Percentiles rank a stretch among this genome's conserved stretches.
phyloP scores from a whole-genome alignment of 2,329 filamentous ascomycete species.

The Boeremia lycopersici region DNA sequence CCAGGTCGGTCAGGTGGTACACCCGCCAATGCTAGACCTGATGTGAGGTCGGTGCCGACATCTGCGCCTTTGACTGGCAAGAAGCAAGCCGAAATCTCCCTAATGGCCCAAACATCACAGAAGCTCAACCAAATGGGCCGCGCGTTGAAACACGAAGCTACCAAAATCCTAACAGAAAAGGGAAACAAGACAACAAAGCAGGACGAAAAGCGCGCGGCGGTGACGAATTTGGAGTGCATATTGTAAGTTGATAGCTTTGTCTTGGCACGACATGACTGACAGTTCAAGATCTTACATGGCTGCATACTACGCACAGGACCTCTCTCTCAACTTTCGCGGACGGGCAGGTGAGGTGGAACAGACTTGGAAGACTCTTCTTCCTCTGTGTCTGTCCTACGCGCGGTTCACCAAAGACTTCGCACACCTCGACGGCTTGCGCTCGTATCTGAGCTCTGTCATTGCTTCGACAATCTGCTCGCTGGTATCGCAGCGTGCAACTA shows the following conservation, averaged over 20 bases:
- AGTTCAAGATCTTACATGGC: slow-evolving; percentile 45
- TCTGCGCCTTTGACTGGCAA: slow-evolving; percentile 40
- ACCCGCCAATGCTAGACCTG: slow-evolving; percentile 31
- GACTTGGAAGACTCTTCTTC: slow-evolving; percentile 47
- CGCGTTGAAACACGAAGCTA: slow-evolving; percentile 54
- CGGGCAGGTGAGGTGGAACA: slow-evolving; percentile 42
- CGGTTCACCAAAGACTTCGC: slow-evolving; percentile 41
- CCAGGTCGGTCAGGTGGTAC: slow-evolving; percentile 43
- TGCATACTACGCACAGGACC: slow-evolving; percentile 43
- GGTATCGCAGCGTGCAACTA: slow-evolving; percentile 33
- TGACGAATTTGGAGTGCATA: slow-evolving; percentile 54
- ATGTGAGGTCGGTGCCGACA: slow-evolving; percentile 34
- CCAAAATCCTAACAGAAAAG: slow-evolving; percentile 42
- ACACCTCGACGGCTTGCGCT: slow-evolving; percentile 50
- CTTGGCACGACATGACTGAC: slow-evolving; percentile 21
- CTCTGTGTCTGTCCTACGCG: slow-evolving; percentile 42
- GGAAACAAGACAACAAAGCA: slow-evolving; percentile 34
- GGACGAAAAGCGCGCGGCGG: slow-evolving; percentile 48
- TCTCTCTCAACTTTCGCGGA: slow-evolving; percentile 35
- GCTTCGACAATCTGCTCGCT: slow-evolving; percentile 46
- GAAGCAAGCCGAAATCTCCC: slow-evolving; percentile 41
- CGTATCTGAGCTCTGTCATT: slow-evolving; percentile 50
- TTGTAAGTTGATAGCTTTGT: slow-evolving; percentile 34
- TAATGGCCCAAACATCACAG: slow-evolving; percentile 47
- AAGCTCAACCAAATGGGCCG: slow-evolving; percentile 52